A percentile compares a stretch with the other conserved stretches of the same genome.
Conservation (phyloP, 345 rosid species). For the Eucalyptus regnans region DNA sequence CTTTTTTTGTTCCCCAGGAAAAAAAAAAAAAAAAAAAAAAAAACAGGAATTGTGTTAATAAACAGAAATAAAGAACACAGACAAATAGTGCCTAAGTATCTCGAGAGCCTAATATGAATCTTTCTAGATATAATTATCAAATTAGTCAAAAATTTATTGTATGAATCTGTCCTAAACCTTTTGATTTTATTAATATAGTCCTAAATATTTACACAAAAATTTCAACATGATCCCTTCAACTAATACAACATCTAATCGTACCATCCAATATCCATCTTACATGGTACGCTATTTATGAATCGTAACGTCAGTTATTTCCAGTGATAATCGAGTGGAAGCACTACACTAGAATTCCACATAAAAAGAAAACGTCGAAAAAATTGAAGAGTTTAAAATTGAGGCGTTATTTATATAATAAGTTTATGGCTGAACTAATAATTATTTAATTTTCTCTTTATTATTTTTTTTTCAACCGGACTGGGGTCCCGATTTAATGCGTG, state of each 20-base stretch:
- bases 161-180: fast-evolving
- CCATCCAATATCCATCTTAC: no score
- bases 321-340: fast-evolving
- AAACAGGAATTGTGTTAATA: no score
- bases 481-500: neutral
- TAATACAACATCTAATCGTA: fast-evolving
- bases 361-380: fast-evolving
- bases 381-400: neutral
- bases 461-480: neutral
- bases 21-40: no score
- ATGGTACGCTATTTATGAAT: fast-evolving
- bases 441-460: neutral
- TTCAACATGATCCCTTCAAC: fast-evolving
- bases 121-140: neutral
- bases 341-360: fast-evolving
- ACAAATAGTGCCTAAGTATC: no score
- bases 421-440: neutral
- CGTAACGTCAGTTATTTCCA: fast-evolving
- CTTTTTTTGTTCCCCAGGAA: no score
- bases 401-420: no score
- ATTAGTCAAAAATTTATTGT: neutral
- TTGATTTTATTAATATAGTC: no score
- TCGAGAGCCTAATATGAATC: neutral
- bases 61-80: no score
- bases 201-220: no score